A percentile compares a stretch with the other conserved stretches of the same genome.
phyloP scores from a whole-genome alignment of 768 basidiomycete genomes.

The Sporobolomyces pararoseus region DNA sequence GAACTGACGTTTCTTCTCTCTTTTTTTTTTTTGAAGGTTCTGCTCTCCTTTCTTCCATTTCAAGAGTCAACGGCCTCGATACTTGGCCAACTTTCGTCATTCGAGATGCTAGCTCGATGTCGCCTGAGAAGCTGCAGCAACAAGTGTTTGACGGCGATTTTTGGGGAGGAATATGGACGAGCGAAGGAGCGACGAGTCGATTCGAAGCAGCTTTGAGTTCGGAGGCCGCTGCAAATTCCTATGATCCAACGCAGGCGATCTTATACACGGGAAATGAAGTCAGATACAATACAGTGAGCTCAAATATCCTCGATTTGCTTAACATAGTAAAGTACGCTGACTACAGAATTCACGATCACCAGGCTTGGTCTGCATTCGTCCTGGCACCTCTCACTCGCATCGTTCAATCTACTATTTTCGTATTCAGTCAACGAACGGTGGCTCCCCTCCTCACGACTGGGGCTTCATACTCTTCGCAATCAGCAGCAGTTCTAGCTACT shows the following conservation, averaged over 20 bases:
- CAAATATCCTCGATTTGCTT: neutral
- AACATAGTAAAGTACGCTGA: no score
- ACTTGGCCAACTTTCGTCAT: slow-evolving; percentile 17
- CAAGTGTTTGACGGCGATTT: slow-evolving; percentile 10
- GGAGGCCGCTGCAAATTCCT: neutral
- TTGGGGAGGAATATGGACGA: slow-evolving; percentile 20
- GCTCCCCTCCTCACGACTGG: slow-evolving; percentile 14
- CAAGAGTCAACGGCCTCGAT: neutral
- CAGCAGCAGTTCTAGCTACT: neutral
- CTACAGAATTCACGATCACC: no score
- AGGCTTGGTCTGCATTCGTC: slow-evolving; percentile 25
- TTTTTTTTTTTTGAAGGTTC: slow-evolving; percentile 5
- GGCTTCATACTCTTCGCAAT: neutral
- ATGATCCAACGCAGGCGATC: slow-evolving; percentile 10
- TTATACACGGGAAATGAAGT: slow-evolving; percentile 22
- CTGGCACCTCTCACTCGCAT: slow-evolving; percentile 1
- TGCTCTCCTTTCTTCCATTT: slow-evolving; percentile 14
- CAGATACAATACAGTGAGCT: slow-evolving; percentile 23
- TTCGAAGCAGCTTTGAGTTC: slow-evolving; percentile 7
- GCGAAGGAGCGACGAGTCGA: slow-evolving; percentile 9
- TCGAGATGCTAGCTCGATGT: neutral
- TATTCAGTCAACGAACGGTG: slow-evolving; percentile 5
- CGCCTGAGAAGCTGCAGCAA: neutral
- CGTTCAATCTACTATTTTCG: neutral
- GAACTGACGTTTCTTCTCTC: no score